phyloP scores from a whole-genome alignment of 1,284 basidiomycete genomes.

The Pterulicium gracile region DNA sequence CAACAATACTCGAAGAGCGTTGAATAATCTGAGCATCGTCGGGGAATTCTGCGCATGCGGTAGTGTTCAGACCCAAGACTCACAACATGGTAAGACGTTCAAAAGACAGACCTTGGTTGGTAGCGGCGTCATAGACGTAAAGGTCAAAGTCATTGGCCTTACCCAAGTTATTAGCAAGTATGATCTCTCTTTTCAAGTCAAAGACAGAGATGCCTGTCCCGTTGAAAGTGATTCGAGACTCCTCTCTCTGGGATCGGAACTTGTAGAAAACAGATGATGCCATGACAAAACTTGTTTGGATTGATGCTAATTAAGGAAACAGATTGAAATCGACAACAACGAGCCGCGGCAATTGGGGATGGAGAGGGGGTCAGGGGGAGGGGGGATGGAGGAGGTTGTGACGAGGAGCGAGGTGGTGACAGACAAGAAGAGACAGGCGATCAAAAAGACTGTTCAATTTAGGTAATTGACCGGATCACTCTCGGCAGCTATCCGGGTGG shows the following conservation, averaged over 20 bases:
- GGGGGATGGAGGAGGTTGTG: too few relatives aligned
- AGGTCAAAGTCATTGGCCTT: constrained; percentile 98
- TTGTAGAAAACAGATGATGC: constrained; percentile 96
- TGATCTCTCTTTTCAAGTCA: constrained; percentile 98
- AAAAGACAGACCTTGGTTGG: constrained; percentile 66
- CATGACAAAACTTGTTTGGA: constrained; percentile 35
- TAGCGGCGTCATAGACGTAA: constrained; percentile 74
- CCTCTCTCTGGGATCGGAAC: constrained; percentile 92
- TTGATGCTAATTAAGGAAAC: constrained; percentile 9
- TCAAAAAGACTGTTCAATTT: too few relatives aligned
- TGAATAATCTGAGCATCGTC: constrained; percentile 91
- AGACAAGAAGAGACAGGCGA: too few relatives aligned
- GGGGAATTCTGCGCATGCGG: constrained; percentile 63
- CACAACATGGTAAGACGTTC: neutral
- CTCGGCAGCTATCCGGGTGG: too few relatives aligned
- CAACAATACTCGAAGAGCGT: constrained; percentile 88
- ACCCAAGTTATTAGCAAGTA: constrained; percentile 89
- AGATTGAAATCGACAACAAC: neutral
- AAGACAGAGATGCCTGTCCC: constrained; percentile 98
- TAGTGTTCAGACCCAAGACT: neutral
- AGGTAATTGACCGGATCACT: too few relatives aligned
- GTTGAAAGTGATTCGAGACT: constrained; percentile 94
- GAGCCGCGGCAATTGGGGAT: neutral
- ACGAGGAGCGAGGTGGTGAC: too few relatives aligned
- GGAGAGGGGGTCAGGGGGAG: neutral